Percentiles rank a stretch among this genome's conserved stretches.
phyloP scores from a whole-genome alignment of 305 asterid genomes.

The Rubia tinctorum region DNA sequence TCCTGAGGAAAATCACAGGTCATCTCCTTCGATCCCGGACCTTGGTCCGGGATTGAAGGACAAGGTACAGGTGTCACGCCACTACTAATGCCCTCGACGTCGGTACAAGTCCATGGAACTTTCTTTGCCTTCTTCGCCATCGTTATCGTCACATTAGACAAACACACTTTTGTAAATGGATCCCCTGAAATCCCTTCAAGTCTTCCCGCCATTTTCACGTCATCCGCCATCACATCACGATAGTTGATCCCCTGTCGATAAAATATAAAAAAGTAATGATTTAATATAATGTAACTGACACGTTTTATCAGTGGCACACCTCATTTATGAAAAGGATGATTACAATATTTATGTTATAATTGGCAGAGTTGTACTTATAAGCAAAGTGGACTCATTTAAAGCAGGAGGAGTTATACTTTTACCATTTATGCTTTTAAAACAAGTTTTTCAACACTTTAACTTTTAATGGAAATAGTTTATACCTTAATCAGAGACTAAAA shows the following conservation, averaged over 20 bases:
- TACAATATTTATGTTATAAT: too few species aligned
- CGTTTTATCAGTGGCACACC: too few species aligned
- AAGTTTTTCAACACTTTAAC: too few species aligned
- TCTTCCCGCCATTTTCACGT: slow-evolving; percentile 38
- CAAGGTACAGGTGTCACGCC: slow-evolving; percentile 58
- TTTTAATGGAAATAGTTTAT: too few species aligned
- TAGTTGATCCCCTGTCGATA: slow-evolving; percentile 48
- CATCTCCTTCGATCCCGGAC: slow-evolving; percentile 18
- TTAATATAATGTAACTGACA: too few species aligned
- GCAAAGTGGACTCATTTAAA: too few species aligned
- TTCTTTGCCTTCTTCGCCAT: slow-evolving; percentile 66
- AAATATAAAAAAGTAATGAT: too few species aligned
- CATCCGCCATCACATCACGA: slow-evolving; percentile 47
- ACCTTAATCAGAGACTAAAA: too few species aligned
- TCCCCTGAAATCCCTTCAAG: slow-evolving; percentile 75
- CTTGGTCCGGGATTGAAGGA: slow-evolving; percentile 34
- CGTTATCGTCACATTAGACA: slow-evolving; percentile 64
- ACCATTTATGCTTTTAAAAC: too few species aligned
- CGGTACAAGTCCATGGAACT: slow-evolving; percentile 50
- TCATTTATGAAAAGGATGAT: too few species aligned
- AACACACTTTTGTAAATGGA: slow-evolving; percentile 70
- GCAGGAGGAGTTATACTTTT: too few species aligned
- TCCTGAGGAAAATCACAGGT: slow-evolving; percentile 49
- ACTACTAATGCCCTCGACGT: slow-evolving; percentile 45
- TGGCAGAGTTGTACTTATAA: too few species aligned